Base-by-base conservation (phyloP, 2,329 filamentous ascomycete species). In the Sclerotinia subarctica region DNA sequence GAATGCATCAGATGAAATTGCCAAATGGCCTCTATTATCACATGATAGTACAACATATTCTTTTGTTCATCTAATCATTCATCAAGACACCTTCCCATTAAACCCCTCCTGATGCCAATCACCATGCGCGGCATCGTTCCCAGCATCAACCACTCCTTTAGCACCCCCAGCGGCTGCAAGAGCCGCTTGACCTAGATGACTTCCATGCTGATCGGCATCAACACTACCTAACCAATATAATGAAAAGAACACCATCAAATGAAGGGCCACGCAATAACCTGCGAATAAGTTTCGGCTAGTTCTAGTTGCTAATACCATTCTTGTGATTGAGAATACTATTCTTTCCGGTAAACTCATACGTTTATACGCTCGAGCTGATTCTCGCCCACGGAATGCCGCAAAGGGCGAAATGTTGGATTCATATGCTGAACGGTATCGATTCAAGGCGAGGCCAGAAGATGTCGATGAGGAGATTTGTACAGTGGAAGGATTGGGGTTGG, bases 381-480 rank as follows among this genome's bases (percentile, higher is more conserved):
- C 96, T 64, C 94, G 87, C n/a, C 94, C 94, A 56, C 94, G 86
- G 81, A 99, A 99, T 3, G 93, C 93, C 35, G 94, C 94, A 78
- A 99, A 99, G 0, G 95, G 95, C 15, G 93, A 97, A 60, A 99
- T 90, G 76, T 95, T 96, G 53, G 91, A 92, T 81, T 99, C 95
- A 80, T 99, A 99, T 15, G 93, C 92, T 68, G 93, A 90, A 70
- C 91, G 88, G 79, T 99, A 99, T 58, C 93, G 87, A 78, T 97
- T 93, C 66, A 95, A 82, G 19, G 88, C 87, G 65, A 90, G 85
- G 5, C 88, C 89, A 0, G 89, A 87, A 73, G 77, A 84, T 74
- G 80, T 86, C 78, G 81, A 87, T 78, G 78, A 88, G 71, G 85
- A 84, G 35, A 92, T 82, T 29, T 85, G 82, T 21, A 90, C 82